A percentile compares a stretch with the other conserved stretches of the same genome.
These are phyloP conservation scores for Spergularia bocconei DNA, from an alignment of 148 eudicot species.

Conservation along the genomic window DNA sequence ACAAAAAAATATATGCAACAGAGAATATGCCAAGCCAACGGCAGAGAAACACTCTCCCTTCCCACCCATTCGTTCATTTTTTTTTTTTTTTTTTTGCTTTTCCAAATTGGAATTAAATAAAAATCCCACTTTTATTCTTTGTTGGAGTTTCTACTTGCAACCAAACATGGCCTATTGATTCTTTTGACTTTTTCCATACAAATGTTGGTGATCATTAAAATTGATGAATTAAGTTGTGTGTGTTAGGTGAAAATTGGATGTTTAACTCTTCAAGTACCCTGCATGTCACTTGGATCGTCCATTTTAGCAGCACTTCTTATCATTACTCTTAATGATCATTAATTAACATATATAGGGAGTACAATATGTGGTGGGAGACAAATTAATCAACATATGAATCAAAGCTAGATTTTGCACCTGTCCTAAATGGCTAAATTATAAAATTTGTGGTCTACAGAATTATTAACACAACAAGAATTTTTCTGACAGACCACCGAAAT, in stretches of 20 bases:
- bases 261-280: neutral
- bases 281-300: neutral
- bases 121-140: neutral
- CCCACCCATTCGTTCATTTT: slow-evolving; percentile 24
- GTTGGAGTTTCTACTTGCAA: slow-evolving; percentile 21
- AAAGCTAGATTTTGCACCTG: neutral
- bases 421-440: neutral
- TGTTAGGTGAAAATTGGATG: neutral
- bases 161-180: slow-evolving; percentile 28
- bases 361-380: slow-evolving; percentile 16
- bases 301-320: neutral
- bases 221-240: neutral
- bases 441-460: neutral
- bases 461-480: too few relatives aligned
- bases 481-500: too few relatives aligned
- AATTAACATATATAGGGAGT: neutral
- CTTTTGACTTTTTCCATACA: slow-evolving; percentile 11
- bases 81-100: neutral
- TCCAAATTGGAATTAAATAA: neutral
- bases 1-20: slow-evolving; percentile 14
- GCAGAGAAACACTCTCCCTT: slow-evolving; percentile 29
- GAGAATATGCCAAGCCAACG: slow-evolving; percentile 44
- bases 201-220: neutral
- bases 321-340: neutral
- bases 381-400: slow-evolving; percentile 8